Evolutionary conservation across 2,329 filamentous ascomycete species (phyloP).

Genomic region (Alternaria dauci): DNA sequence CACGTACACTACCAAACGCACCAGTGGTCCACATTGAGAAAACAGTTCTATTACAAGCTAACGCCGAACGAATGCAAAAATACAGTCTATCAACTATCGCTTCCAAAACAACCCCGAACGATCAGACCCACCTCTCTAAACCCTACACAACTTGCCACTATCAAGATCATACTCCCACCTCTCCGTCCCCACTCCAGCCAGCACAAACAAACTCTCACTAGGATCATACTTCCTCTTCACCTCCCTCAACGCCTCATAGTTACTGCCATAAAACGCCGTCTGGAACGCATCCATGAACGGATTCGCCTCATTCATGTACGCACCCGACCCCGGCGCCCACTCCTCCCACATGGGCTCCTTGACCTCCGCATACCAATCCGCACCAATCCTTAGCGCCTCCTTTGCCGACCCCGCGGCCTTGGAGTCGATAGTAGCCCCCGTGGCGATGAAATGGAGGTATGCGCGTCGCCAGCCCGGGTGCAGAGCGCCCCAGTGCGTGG

Average conservation of each 20-base stretch:
- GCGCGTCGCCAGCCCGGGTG: slow-evolving; percentile 47
- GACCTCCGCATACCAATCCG: slow-evolving; percentile 19
- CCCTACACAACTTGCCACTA: slow-evolving; percentile 25
- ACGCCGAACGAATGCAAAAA: neutral
- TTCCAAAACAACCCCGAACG: neutral
- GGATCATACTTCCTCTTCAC: slow-evolving; percentile 25
- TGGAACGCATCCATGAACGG: slow-evolving; percentile 19
- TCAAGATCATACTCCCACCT: slow-evolving; percentile 34
- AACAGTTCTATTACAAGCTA: neutral
- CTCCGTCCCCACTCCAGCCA: slow-evolving; percentile 32
- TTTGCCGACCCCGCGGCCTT: neutral
- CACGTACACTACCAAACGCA: neutral
- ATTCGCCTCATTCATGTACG: slow-evolving; percentile 33
- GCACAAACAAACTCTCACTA: slow-evolving; percentile 28
- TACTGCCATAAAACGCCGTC: slow-evolving; percentile 23
- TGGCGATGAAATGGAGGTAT: slow-evolving; percentile 44
- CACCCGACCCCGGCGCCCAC: slow-evolving; percentile 20
- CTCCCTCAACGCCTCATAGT: slow-evolving; percentile 14
- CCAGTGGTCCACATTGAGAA: no score
- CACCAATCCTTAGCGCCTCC: neutral
- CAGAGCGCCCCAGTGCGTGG: slow-evolving; percentile 36
- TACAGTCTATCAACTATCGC: neutral
- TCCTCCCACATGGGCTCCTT: slow-evolving; percentile 31
- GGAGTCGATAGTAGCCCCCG: slow-evolving; percentile 22
- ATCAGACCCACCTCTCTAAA: neutral